Base-by-base conservation (phyloP, 176 grass and related monocot genomes). In the Poa pratensis region DNA sequence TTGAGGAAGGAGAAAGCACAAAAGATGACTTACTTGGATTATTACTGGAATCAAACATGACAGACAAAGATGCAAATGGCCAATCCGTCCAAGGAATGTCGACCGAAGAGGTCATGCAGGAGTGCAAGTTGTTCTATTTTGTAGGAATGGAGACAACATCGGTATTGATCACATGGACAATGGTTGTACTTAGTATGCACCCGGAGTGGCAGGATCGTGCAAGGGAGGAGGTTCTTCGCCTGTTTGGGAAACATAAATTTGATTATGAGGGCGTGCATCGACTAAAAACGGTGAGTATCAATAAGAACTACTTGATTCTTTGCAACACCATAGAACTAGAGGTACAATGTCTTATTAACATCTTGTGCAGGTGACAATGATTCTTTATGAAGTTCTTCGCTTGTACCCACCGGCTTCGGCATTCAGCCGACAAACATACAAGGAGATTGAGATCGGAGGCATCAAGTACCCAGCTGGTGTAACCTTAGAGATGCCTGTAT, bases 311-410 rank as follows among this genome's bases (percentile, higher is more conserved):
- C 39, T 51, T 50, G 4, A 32, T 11, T 7, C 3, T 27, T 42
- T 28, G 16, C 39, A 68, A 7, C 4, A 5, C 5, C 18, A 20
- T 2, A 7, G 1, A 7, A 15, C 17, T 49, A 27, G 59, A 26
- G 59, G 23, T 26, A 2, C 59, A 11, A 30, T 20, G 6, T 20
- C 5, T 57, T 57, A 57, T n/a, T 57, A 57, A 57, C 51, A 19
- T 57, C 5, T 57, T 5, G 12, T 50, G 35, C 84, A 92, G 83
- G 80, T 95, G 80, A 92, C 88, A 0, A 92, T 95, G 93, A 91
- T 92, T 32, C 76, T 95, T 6, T 23, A 95, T 3, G 88, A 95
- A 49, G 90, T 95, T 6, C 80, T 95, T 5, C 61, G 93, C 17
- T 5, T 95, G n/a, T 95, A 92, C 49, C 89, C 92, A 12, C 92